Evolutionary conservation across 1,284 basidiomycete genomes (phyloP), one percentile per base, ranked within the genome.

Genomic region (Quambalaria eucalypti): DNA sequence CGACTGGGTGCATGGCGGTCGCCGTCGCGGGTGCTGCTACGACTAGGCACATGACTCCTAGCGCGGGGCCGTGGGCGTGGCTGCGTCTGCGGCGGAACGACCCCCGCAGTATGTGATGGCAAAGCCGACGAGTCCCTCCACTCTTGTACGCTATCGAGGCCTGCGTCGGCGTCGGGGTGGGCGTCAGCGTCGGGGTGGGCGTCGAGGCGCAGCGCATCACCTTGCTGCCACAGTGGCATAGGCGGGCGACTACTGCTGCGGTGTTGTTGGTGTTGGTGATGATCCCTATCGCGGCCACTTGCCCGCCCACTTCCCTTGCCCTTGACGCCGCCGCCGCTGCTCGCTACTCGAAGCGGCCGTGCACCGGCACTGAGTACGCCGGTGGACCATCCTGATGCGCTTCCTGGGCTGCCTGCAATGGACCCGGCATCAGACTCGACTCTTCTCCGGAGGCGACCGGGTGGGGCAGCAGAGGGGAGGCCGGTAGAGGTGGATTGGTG

Each of bases 381-480:
- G 16, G 40, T 21, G 38, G 56, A 46, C 57, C 16, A 53, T 55
- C 16, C 56, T 42, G 23, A 61, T 57, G 21, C 30, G 31, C 0
- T 33, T 10, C 44, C 46, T 29, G 21, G 26, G 26, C 33, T 33
- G 14, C 36, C 38, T 50, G 44, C 54, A 26, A n/a, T n/a, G n/a
- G 50, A 51, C 30, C 31, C 40, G 7, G 40, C 52, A 47, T 57
- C 54, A 25, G 25, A 26, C 21, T 49, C 51, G 4, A 31, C 31
- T 25, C 44, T 39, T 16, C 53, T 53, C 5, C 60, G 42, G 4
- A 51, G 23, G 2, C 47, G 53, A 19, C 59, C 60, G 16, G 52
- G 51, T 0, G 61, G 52, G 1, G 60, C 54, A 14, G 63, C 52
- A 4, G 61, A 42, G 4, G 61, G 56, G 9, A 68, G n/a, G n/a